These are phyloP conservation scores for Trametes pubescens DNA, from an alignment of 1,284 basidiomycete species.

Conservation along the genomic window DNA sequence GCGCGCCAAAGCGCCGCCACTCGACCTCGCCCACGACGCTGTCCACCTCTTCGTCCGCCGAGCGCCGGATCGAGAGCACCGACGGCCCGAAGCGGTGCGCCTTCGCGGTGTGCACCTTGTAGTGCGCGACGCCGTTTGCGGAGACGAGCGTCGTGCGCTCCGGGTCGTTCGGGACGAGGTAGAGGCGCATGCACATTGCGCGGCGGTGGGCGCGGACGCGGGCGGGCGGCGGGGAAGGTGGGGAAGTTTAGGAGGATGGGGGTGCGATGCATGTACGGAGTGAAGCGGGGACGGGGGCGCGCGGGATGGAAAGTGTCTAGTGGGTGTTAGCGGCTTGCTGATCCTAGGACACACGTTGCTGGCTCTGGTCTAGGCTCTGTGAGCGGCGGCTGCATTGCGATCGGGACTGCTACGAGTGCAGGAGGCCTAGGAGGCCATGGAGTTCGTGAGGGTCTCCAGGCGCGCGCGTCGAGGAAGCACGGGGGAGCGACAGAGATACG, in stretches of 20 bases:
- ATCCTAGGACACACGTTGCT: neutral
- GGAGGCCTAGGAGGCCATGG: neutral
- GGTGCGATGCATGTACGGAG: constrained; percentile 5
- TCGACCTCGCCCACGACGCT: constrained; percentile 57
- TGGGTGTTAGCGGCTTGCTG: constrained; percentile 19
- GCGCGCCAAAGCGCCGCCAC: constrained; percentile 52
- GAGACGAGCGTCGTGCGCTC: constrained; percentile 57
- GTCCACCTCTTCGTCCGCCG: constrained; percentile 46
- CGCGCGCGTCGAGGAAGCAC: neutral
- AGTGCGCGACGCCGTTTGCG: constrained; percentile 56
- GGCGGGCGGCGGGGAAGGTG: neutral
- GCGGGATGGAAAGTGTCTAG: neutral
- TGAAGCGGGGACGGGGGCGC: neutral
- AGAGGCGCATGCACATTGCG: constrained; percentile 52
- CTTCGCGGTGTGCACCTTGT: constrained; percentile 52
- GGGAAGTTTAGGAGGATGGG: neutral
- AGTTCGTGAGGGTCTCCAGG: neutral
- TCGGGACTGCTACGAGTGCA: neutral
- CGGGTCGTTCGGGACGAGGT: constrained; percentile 58
- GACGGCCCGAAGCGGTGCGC: constrained; percentile 39
- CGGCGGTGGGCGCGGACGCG: neutral
- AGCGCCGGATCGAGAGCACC: constrained; percentile 50
- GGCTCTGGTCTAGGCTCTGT: constrained; percentile 1
- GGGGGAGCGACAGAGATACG: neutral
- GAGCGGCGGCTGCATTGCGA: constrained; percentile 18